Conservation (phyloP, 257 asterid genomes). For the Nicotiana paniculata region DNA sequence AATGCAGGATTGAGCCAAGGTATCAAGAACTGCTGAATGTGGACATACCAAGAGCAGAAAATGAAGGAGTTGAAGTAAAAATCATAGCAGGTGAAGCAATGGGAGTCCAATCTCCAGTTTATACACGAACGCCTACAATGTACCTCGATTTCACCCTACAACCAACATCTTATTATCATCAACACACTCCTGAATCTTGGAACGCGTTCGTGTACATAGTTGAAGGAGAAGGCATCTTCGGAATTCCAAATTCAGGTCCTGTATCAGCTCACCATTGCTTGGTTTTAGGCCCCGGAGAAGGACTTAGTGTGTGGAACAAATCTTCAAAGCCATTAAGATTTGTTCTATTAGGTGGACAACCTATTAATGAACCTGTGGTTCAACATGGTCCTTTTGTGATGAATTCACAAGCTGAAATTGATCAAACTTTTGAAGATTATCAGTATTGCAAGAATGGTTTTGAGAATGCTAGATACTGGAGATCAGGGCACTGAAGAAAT, state of each 20-base stretch:
- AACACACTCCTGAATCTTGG: conserved; percentile 68
- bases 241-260: conserved; percentile 33
- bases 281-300: conserved; percentile 83
- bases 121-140: conserved; percentile 85
- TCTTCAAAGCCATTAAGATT: conserved; percentile 50
- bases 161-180: conserved; percentile 53
- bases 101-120: conserved; percentile 80
- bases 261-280: conserved; percentile 56
- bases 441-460: conserved; percentile 71
- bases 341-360: conserved; percentile 69
- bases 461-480: conserved; percentile 78
- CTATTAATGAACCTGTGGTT: conserved; percentile 77
- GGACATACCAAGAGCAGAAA: conserved; percentile 59
- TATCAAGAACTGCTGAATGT: conserved; percentile 69
- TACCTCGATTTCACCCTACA: conserved; percentile 69
- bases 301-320: conserved; percentile 78
- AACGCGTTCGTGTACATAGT: conserved; percentile 63
- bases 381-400: conserved; percentile 96
- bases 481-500: conserved; percentile 24
- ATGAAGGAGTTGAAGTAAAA: conserved; percentile 65
- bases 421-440: conserved; percentile 73
- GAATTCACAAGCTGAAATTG: conserved; percentile 84
- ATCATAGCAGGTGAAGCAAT: conserved; percentile 89
- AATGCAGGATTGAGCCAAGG: conserved; percentile 72
- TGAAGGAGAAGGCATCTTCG: conserved; percentile 78